Evolutionary conservation across 169 alveolate genomes (phyloP), one percentile per base, ranked within the genome.

Genomic region (Plasmodium billcollinsi): DNA sequence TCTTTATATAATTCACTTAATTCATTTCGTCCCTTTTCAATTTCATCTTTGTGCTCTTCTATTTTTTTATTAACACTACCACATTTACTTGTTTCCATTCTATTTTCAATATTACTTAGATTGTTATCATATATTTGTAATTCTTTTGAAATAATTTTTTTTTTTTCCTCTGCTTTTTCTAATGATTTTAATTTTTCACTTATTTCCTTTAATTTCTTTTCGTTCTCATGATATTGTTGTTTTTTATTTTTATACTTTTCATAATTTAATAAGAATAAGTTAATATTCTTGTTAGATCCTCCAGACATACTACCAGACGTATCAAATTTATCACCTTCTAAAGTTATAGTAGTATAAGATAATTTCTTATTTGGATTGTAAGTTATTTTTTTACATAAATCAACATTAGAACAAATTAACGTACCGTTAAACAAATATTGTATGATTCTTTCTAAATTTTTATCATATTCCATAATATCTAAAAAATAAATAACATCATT

Each of bases 251-350:
- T 73, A 49, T 93, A 21, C 65, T 72, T 89, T 29, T 83, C 91
- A 83, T 83, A 83, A 61, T 83, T 74, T 69, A 59, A 71, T 33
- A 94, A 85, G 39, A 89, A 88, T 56, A 88, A 73, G 43, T 88
- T 85, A 63, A 93, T 88, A 58, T 93, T 94, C 69, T 92, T 93
- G 67, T 88, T 89, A 5, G 96, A 96, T 3, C 99, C 99, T 20
- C 99, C 99, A 0, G 96, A 92, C 94, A 97, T 93, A 26, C 96
- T 93, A 61, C 99, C 99, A 20, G 90, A 90, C 4, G 97, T 97
- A 69, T 97, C 98, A 66, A 95, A 96, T 52, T 92, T 95, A 92
- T 97, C 99, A 21, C 99, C 99, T 56, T 97, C 97, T 20, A 96
- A 67, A 29, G 98, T 95, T 0, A 97, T 98, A 59, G 97, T 94